Percentiles rank a stretch among this genome's conserved stretches.
Evolutionary conservation across 2,329 filamentous ascomycete genomes (phyloP).

Genomic region (Hirsutella minnesotensis): DNA sequence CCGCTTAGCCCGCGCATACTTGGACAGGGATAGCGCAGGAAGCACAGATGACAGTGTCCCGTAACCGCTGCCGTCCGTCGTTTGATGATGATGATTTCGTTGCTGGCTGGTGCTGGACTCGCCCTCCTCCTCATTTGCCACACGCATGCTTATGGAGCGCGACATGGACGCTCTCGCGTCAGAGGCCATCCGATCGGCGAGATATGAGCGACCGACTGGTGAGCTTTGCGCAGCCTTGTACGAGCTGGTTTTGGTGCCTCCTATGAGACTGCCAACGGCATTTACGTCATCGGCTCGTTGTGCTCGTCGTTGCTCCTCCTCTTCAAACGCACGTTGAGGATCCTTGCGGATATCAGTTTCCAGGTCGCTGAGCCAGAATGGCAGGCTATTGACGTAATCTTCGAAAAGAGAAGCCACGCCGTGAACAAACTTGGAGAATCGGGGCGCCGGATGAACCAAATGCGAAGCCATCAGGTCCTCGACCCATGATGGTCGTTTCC

Average conservation of each 20-base stretch:
- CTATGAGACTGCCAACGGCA: slow-evolving; percentile 79
- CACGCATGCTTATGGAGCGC: slow-evolving; percentile 14
- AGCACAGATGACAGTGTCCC: slow-evolving; percentile 59
- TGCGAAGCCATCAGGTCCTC: slow-evolving; percentile 88
- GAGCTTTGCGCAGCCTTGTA: slow-evolving; percentile 54
- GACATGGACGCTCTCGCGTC: slow-evolving; percentile 25
- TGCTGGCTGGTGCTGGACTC: slow-evolving; percentile 23
- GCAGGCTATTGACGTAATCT: slow-evolving; percentile 89
- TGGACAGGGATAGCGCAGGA: slow-evolving; percentile 70
- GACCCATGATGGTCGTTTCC: slow-evolving; percentile 73
- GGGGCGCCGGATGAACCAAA: slow-evolving; percentile 75
- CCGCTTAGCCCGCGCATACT: slow-evolving; percentile 52
- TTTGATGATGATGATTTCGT: slow-evolving; percentile 15
- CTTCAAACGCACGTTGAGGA: slow-evolving; percentile 78
- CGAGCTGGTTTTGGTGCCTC: slow-evolving; percentile 42
- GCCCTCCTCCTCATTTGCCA: slow-evolving; percentile 21
- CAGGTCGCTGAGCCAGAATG: slow-evolving; percentile 88
- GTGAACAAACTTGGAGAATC: slow-evolving; percentile 95
- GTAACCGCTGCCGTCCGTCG: slow-evolving; percentile 26
- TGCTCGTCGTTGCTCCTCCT: slow-evolving; percentile 75
- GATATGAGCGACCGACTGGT: slow-evolving; percentile 54
- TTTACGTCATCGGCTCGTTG: slow-evolving; percentile 77
- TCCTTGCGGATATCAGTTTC: slow-evolving; percentile 92
- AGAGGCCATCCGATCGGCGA: slow-evolving; percentile 41
- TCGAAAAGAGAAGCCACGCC: slow-evolving; percentile 87